Base-by-base conservation (phyloP, 106 monocot genomes). In the Apostasia shenzhenica region DNA sequence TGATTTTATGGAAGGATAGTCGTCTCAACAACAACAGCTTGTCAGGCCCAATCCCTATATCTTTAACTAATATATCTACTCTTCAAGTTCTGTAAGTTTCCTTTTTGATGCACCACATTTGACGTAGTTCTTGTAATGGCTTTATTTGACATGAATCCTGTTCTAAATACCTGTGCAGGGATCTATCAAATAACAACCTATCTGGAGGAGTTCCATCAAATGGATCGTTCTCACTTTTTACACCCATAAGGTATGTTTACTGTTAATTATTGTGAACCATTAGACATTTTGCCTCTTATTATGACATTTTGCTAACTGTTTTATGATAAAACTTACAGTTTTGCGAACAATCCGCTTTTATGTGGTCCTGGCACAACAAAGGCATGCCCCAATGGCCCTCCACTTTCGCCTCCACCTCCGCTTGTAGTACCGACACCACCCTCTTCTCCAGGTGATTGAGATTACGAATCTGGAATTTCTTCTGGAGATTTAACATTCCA, bases 11-110 rank as follows among this genome's bases (percentile, higher is more conserved):
- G 53, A 77, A 69, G 77, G 58, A 75, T 76, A 88, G 88, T 42
- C 81, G 88, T 12, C 88, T 88, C 73, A 88, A 88, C 73, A 88
- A 88, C 73, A 88, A 84, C 61, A 88, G 74, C 76, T 74, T 85
- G 74, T 46, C 80, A 2, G 82, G 82, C 55, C 47, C 44, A 47
- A 86, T 86, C 64, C 86, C 86, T 39, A n/a, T 4, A 69, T 77
- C 86, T 55, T 77, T 86, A 43, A 86, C 82, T 12, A 75, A 59
- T 71, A 77, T 86, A 12, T 42, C 38, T 50, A 60, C 86, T 39
- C 72, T 86, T 38, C 86, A 86, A 86, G 86, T 86, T 65, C 77
- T 86, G 86, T 86, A 80, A 83, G 86, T 86, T 68, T 3, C 11
- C 66, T 62, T 12, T 44, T 49, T 70, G 41, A 38, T 43, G 41